phyloP scores from a whole-genome alignment of 208 protist species.

The Acanthamoeba lenticulata region DNA sequence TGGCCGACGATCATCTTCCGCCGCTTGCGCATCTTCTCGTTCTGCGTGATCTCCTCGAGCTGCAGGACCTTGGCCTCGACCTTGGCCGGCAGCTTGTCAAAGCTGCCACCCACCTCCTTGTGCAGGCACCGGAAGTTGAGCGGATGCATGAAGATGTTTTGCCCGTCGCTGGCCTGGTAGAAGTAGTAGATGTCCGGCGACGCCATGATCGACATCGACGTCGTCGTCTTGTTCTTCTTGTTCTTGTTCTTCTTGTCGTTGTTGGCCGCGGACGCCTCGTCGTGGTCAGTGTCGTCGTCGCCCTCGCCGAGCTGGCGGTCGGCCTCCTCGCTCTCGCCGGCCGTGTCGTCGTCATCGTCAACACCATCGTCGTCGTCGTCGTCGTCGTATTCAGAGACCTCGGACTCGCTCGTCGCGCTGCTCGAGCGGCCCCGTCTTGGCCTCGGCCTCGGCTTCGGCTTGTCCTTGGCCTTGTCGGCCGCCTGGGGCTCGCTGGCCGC shows the following conservation, averaged over 20 bases:
- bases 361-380: too few species aligned
- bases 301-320: too few species aligned
- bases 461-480: too few species aligned
- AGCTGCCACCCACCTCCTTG: background rate
- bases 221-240: background rate
- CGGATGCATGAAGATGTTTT: conserved; percentile 54
- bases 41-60: conserved; percentile 38
- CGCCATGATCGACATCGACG: background rate
- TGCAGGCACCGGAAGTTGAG: conserved; percentile 24
- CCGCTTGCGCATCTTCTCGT: conserved; percentile 27
- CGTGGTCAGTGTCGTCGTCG: background rate
- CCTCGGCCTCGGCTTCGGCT: too few species aligned
- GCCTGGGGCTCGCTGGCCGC: too few species aligned
- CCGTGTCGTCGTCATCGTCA: too few species aligned
- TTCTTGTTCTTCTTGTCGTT: background rate
- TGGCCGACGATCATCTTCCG: conserved; percentile 53
- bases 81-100: background rate
- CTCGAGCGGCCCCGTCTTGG: too few species aligned
- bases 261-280: background rate
- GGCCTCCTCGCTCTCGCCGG: too few species aligned
- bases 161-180: conserved; percentile 45
- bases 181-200: conserved; percentile 38
- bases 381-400: too few species aligned
- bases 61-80: conserved; percentile 18
- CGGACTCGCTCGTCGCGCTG: too few species aligned